phyloP scores from a whole-genome alignment of 345 rosid genomes.

The Ceriops tagal region DNA sequence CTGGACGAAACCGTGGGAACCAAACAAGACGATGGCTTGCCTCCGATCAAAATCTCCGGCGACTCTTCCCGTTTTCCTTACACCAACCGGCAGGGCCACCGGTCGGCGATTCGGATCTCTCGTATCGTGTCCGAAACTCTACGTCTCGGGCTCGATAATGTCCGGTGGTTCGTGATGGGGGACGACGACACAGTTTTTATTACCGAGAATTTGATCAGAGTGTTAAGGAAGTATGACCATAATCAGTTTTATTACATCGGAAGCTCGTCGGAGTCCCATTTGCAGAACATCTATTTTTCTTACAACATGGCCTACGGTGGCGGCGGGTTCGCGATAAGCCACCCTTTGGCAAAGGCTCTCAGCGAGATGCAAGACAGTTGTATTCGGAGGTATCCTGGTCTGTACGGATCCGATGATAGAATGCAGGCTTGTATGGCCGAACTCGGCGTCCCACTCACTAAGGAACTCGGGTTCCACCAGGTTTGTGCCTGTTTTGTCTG shows the following conservation, averaged over 20 bases:
- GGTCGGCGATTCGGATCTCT: constrained; percentile 96
- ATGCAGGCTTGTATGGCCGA: constrained; percentile 99
- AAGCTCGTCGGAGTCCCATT: constrained; percentile 90
- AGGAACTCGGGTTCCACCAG: constrained; percentile 96
- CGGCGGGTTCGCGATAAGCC: constrained; percentile 95
- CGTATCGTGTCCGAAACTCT: constrained; percentile 86
- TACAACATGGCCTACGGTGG: constrained; percentile 99
- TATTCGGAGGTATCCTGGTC: constrained; percentile 74
- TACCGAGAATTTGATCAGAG: constrained; percentile 74
- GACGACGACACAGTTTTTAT: constrained; percentile 96
- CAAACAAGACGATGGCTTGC: constrained; percentile 33
- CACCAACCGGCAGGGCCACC: constrained; percentile 72
- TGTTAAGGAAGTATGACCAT: constrained; percentile 78
- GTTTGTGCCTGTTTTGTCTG: constrained; percentile 33
- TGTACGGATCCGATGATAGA: constrained; percentile 97
- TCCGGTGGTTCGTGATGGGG: constrained; percentile 99
- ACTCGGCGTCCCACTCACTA: constrained; percentile 97
- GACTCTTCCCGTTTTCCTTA: constrained; percentile 69
- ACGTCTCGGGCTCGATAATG: constrained; percentile 48
- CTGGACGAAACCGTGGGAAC: constrained; percentile 53
- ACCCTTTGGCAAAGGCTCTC: constrained; percentile 82
- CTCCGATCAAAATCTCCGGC: constrained; percentile 61
- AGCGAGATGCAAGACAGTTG: constrained; percentile 85
- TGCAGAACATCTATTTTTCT: constrained; percentile 89
- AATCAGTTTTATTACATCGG: constrained; percentile 87